phyloP scores from a whole-genome alignment of 495 filamentous ascomycete species.

The Podospora comata region DNA sequence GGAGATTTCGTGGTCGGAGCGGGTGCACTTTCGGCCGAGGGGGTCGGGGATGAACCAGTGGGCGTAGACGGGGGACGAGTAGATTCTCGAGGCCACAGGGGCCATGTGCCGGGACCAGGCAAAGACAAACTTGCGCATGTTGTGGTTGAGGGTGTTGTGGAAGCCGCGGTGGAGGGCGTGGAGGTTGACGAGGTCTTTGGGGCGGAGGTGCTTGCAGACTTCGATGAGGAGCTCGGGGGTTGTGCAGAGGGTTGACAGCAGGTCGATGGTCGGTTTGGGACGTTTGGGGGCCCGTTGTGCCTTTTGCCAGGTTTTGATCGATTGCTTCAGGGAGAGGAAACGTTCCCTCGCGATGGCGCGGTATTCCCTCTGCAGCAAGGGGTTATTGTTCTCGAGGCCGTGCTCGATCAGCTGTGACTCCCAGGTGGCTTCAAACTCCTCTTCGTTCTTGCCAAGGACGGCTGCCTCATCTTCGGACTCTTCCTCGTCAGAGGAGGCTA shows the following conservation, averaged over 20 bases:
- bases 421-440: conserved; percentile 17
- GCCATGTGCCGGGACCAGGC: conserved; percentile 35
- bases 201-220: conserved; percentile 48
- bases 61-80: conserved; percentile 50
- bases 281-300: background rate
- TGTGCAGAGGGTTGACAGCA: conserved; percentile 49
- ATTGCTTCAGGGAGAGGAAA: conserved; percentile 14
- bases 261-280: conserved; percentile 37
- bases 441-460: background rate
- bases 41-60: conserved; percentile 47
- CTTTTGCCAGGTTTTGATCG: conserved; percentile 10
- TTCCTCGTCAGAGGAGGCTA: background rate
- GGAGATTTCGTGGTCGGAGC: conserved; percentile 19
- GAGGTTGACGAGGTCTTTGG: conserved; percentile 51
- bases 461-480: conserved; percentile 10
- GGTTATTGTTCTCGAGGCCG: conserved; percentile 11
- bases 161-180: conserved; percentile 58
- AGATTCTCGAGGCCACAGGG: conserved; percentile 46
- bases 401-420: conserved; percentile 9
- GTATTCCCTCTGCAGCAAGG: conserved; percentile 16
- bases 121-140: conserved; percentile 40
- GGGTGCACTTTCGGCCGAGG: conserved; percentile 26
- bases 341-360: conserved; percentile 16
- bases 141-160: conserved; percentile 48
- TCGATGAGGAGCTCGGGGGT: conserved; percentile 49